These are phyloP conservation scores for Trichoderma sp. DNA, from an alignment of 2,329 filamentous ascomycete species.

Conservation along the genomic window DNA sequence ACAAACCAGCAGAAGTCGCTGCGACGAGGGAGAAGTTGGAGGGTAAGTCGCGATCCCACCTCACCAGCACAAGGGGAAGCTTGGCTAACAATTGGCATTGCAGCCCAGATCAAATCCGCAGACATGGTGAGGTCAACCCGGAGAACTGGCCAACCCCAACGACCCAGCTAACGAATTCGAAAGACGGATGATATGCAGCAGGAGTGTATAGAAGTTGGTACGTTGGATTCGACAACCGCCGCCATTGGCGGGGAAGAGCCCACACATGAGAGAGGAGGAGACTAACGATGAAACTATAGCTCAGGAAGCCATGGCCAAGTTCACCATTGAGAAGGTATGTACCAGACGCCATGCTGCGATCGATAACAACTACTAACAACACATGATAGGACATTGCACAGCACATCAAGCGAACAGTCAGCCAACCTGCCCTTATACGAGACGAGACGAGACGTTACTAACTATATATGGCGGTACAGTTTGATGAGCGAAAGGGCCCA, in stretches of 20 bases:
- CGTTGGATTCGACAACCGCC: slow-evolving; percentile 39
- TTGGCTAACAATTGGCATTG: slow-evolving; percentile 25
- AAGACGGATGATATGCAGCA: slow-evolving; percentile 97
- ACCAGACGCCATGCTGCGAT: background rate
- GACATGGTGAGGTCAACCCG: slow-evolving; percentile 75
- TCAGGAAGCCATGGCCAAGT: slow-evolving; percentile 64
- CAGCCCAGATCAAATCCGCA: slow-evolving; percentile 95
- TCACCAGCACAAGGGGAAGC: background rate
- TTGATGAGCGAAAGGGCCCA: slow-evolving; percentile 93
- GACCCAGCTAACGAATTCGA: slow-evolving; percentile 33
- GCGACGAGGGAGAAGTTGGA: slow-evolving; percentile 74
- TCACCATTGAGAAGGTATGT: slow-evolving; percentile 61
- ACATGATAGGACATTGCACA: slow-evolving; percentile 82
- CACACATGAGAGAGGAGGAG: slow-evolving; percentile 10
- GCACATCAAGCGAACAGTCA: slow-evolving; percentile 90
- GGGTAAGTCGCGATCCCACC: slow-evolving; percentile 48
- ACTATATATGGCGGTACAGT: slow-evolving; percentile 54
- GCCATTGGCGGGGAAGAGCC: background rate
- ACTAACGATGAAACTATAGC: slow-evolving; percentile 44
- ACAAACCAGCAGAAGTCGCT: slow-evolving; percentile 45
- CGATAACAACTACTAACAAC: slow-evolving; percentile 25
- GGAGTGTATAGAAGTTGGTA: slow-evolving; percentile 94
- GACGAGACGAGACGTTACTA: background rate
- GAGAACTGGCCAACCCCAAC: background rate
- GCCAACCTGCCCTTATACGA: slow-evolving; percentile 29